Conservation (phyloP, 2,329 filamentous ascomycete species). For the Aureobasidium leucospermi region DNA sequence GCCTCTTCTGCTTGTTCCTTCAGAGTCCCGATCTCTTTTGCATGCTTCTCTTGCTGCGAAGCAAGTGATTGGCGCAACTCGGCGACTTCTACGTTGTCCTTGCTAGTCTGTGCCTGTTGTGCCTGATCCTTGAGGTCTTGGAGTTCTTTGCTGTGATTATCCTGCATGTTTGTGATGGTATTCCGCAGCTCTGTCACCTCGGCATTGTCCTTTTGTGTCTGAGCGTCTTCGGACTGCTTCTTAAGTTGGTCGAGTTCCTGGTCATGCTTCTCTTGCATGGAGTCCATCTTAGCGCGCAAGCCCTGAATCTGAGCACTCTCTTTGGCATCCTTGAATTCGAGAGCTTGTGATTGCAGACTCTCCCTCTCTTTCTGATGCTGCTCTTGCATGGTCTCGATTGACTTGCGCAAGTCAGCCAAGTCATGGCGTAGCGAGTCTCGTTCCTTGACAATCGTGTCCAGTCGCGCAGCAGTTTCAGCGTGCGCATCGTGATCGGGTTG, state of each 20-base stretch:
- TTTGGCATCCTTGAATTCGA: constrained; percentile 26
- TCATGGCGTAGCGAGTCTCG: constrained; percentile 71
- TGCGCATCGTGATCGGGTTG: constrained; percentile 11
- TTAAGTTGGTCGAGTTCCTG: constrained; percentile 67
- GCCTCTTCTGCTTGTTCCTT: background rate
- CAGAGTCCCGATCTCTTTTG: background rate
- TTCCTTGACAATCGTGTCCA: constrained; percentile 75
- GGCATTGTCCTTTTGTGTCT: constrained; percentile 26
- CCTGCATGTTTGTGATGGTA: constrained; percentile 72
- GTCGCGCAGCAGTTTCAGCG: constrained; percentile 32
- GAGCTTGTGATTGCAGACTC: background rate
- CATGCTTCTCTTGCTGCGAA: constrained; percentile 60
- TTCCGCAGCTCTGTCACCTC: constrained; percentile 79
- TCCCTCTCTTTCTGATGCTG: constrained; percentile 56
- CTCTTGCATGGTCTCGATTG: constrained; percentile 70
- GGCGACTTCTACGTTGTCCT: constrained; percentile 53
- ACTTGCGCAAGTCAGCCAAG: constrained; percentile 74
- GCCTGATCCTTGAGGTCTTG: constrained; percentile 15
- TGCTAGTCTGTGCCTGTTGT: constrained; percentile 26
- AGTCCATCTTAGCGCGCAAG: constrained; percentile 73
- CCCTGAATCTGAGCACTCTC: constrained; percentile 57
- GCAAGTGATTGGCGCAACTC: constrained; percentile 76
- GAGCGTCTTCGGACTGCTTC: constrained; percentile 50
- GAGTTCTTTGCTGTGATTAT: constrained; percentile 57
- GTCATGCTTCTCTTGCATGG: constrained; percentile 59